Evolutionary conservation across 2,329 filamentous ascomycete genomes (phyloP).

Genomic region (Aureobasidium sp.): DNA sequence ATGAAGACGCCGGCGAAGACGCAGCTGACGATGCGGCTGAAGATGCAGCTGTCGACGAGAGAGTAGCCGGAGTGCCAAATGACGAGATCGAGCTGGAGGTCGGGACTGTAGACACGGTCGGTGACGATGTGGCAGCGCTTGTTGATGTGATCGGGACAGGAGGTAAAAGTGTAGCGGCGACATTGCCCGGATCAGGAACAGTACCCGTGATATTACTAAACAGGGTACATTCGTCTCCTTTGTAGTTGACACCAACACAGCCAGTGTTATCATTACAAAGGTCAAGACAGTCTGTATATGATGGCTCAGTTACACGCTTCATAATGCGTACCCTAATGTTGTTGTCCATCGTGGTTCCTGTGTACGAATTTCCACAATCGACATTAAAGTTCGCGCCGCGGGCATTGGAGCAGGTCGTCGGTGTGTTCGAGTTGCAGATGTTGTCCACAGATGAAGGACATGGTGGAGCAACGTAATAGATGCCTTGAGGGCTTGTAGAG

Average conservation of each 20-base stretch:
- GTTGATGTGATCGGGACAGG: conserved; percentile 6
- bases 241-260: conserved; percentile 27
- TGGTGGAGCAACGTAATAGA: conserved; percentile 14
- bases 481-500: not conserved
- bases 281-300: conserved; percentile 20
- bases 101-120: not conserved
- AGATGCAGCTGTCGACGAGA: not conserved
- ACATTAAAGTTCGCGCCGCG: conserved; percentile 18
- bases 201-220: conserved; percentile 25
- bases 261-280: conserved; percentile 22
- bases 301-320: conserved; percentile 17
- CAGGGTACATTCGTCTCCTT: conserved; percentile 24
- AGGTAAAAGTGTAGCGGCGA: conserved; percentile 12
- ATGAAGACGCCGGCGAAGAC: not conserved
- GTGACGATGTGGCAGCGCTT: not conserved
- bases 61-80: not conserved
- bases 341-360: conserved; percentile 20
- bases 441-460: conserved; percentile 7
- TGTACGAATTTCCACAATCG: conserved; percentile 20
- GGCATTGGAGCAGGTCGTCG: conserved; percentile 5
- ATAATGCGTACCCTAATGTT: conserved; percentile 5
- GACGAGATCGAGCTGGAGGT: not conserved
- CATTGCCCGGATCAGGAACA: conserved; percentile 21
- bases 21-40: not conserved
- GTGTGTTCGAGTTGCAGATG: conserved; percentile 1